Base-by-base conservation (phyloP, 2,329 filamentous ascomycete genomes). In the Botrytis tulipae region DNA sequence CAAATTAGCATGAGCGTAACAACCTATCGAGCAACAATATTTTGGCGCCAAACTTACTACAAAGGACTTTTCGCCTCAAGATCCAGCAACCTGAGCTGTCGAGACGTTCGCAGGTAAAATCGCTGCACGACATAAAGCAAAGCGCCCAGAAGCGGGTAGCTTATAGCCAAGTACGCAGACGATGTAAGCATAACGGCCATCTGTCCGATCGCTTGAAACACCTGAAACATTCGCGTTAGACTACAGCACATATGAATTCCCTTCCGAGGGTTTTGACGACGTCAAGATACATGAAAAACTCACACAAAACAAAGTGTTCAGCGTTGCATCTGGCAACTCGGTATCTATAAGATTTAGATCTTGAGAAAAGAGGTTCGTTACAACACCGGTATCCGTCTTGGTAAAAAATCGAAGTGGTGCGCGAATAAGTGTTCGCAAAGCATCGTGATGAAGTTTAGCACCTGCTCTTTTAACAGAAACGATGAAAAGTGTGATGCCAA, bases 1-100 rank as follows among this genome's bases (percentile, higher is more conserved):
- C 6, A 59, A 14, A 40, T 68, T 22, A 68, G 62, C 48, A 70
- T 54, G 59, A 18, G 22, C 54, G 32, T 22, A 61, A 22, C 4
- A 35, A 14, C 6, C 8, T 22, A 6, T 20, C 40, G 4, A 35
- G 51, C 29, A 1, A 46, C 9, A n/a, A 9, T 35, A 44, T 20
- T 42, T 14, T 3, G n/a, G 20, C 6, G 44, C 25, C 8, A 14
- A 25, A 73, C 73, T 51, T 71, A 76, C 70, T 84, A 86, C 0
- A 87, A 78, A 1, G 85, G 85, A 0, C 83, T 82, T 62, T 78
- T 79, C 0, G 76, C 73, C 76, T 86, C 85, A 16, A 87, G 78
- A 63, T 86, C 85, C 59, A 87, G 77, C 42, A 85, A 81, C 71
- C 85, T 82, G 7, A 87, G 74, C 75, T 86, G 85, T 3, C 85